Percentiles rank a stretch among this genome's conserved stretches.
These are phyloP conservation scores for Streptanthus diversifolius DNA, from an alignment of 345 rosid species.

Conservation along the genomic window DNA sequence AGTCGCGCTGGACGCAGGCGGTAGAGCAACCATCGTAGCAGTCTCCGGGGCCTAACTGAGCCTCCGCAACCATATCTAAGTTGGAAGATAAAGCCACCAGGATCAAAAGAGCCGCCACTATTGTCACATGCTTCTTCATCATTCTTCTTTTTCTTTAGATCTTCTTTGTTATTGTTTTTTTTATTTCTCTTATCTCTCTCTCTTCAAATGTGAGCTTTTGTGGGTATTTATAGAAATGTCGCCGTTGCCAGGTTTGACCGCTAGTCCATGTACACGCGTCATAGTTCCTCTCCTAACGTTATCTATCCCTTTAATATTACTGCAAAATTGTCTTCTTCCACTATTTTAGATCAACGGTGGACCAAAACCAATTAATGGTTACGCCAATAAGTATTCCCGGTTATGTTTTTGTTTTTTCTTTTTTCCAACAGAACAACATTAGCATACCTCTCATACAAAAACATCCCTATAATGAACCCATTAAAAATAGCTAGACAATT, in stretches of 20 bases:
- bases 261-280: slow-evolving; percentile 22
- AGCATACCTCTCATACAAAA: neutral
- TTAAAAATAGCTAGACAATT: neutral
- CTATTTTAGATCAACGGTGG: neutral
- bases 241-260: slow-evolving; percentile 35
- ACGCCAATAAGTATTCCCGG: neutral
- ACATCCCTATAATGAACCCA: too few species aligned
- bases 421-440: neutral
- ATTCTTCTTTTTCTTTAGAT: neutral
- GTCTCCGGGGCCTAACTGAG: slow-evolving; percentile 36
- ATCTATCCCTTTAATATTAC: neutral
- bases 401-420: too few species aligned
- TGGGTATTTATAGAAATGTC: slow-evolving; percentile 25
- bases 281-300: slow-evolving; percentile 5
- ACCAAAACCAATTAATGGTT: neutral
- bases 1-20: slow-evolving; percentile 43
- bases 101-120: slow-evolving; percentile 25
- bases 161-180: neutral
- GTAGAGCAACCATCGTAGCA: slow-evolving; percentile 56
- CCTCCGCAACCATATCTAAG: slow-evolving; percentile 30
- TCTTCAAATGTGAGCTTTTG: neutral
- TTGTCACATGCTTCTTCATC: slow-evolving; percentile 32
- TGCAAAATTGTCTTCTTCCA: neutral
- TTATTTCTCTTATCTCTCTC: neutral
- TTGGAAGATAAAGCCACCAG: slow-evolving; percentile 25